These are phyloP conservation scores for Tylopilus cervinicoccineus DNA, from an alignment of 768 basidiomycete genomes.

Conservation along the genomic window DNA sequence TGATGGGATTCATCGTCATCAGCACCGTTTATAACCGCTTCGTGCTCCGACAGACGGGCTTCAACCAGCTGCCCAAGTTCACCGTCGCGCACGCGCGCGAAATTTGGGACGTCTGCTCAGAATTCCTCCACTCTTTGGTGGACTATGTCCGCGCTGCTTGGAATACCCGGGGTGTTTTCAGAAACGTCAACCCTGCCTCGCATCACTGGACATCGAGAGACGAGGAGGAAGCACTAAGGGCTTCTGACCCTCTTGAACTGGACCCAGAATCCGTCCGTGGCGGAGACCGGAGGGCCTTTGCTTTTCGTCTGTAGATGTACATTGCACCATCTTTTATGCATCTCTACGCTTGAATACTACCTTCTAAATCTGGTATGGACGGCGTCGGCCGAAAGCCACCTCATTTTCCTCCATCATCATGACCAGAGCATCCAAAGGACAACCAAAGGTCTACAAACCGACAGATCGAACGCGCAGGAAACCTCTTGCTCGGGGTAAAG, in stretches of 20 bases:
- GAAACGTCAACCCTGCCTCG: constrained; percentile 20
- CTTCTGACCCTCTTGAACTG: constrained; percentile 22
- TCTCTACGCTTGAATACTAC: constrained; percentile 13
- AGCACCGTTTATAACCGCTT: constrained; percentile 77
- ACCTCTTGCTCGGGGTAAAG: constrained; percentile 7
- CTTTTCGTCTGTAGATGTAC: constrained; percentile 7
- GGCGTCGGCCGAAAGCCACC: constrained; percentile 8
- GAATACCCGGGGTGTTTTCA: constrained; percentile 15
- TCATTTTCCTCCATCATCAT: constrained; percentile 16
- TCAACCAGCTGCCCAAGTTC: constrained; percentile 71
- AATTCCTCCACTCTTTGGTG: constrained; percentile 13
- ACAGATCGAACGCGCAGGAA: constrained; percentile 49
- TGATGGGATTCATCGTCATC: constrained; percentile 62
- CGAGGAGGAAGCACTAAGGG: constrained; percentile 26
- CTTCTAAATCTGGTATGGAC: constrained; percentile 19
- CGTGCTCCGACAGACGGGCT: constrained; percentile 65
- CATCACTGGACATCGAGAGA: constrained; percentile 33
- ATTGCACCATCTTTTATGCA: neutral
- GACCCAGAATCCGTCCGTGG: constrained; percentile 4
- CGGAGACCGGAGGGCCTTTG: neutral
- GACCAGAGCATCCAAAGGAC: constrained; percentile 17
- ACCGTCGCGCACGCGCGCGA: constrained; percentile 28
- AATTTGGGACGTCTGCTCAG: constrained; percentile 19
- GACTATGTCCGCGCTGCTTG: constrained; percentile 11
- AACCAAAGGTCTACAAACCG: constrained; percentile 27